These are phyloP conservation scores for Coriaria nepalensis DNA, from an alignment of 306 rosid genomes.

Conservation along the genomic window DNA sequence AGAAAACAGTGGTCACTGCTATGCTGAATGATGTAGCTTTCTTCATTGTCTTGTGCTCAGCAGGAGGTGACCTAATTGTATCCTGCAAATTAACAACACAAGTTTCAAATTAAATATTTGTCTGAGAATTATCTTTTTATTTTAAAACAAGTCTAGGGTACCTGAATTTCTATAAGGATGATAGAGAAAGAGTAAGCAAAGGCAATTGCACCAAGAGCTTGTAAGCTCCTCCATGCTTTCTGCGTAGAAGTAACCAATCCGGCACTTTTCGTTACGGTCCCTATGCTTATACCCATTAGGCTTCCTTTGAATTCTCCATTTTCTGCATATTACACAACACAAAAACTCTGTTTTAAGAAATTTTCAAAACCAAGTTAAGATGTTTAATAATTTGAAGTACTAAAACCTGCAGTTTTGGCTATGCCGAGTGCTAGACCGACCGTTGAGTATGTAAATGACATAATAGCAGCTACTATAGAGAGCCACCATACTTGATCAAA, in stretches of 20 bases:
- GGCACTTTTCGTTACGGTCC: conserved; percentile 28
- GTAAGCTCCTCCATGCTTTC: conserved; percentile 65
- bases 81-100: conserved; percentile 37
- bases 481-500: conserved; percentile 73
- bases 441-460: conserved; percentile 75
- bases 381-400: not conserved
- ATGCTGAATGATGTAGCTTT: conserved; percentile 51
- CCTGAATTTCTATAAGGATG: conserved; percentile 75
- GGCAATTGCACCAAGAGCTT: conserved; percentile 67
- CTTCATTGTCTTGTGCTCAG: conserved; percentile 65
- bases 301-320: conserved; percentile 49
- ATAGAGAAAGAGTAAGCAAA: conserved; percentile 64
- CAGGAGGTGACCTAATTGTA: conserved; percentile 57
- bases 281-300: conserved; percentile 47
- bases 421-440: conserved; percentile 52
- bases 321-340: conserved; percentile 28
- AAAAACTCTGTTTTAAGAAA: no score
- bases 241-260: conserved; percentile 49
- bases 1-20: conserved; percentile 41
- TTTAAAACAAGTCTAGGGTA: conserved; percentile 10
- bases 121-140: not conserved
- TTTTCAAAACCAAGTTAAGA: no score
- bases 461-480: conserved; percentile 62
- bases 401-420: conserved; percentile 53
- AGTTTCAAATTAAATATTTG: not conserved